Conservation (phyloP, 2,329 filamentous ascomycete genomes). For the Daldinia sp. region DNA sequence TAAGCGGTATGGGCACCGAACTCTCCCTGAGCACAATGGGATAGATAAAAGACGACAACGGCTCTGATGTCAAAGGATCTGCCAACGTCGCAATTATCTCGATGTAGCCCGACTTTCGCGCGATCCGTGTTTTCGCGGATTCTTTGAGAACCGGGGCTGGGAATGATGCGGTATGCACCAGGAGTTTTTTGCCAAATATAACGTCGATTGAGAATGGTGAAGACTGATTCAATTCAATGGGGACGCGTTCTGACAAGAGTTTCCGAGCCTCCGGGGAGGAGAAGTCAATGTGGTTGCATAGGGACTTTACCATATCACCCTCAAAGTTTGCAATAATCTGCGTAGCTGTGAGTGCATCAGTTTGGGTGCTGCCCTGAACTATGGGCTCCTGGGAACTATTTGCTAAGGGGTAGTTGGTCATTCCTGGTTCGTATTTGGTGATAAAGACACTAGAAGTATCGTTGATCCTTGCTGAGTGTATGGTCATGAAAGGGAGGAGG, state of each 20-base stretch:
- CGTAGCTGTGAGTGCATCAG: constrained; percentile 27
- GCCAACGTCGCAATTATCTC: constrained; percentile 53
- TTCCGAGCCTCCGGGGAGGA: constrained; percentile 46
- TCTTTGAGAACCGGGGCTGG: constrained; percentile 51
- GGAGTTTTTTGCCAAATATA: constrained; percentile 47
- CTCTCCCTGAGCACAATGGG: constrained; percentile 45
- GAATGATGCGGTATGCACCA: constrained; percentile 50
- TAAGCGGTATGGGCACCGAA: constrained; percentile 49
- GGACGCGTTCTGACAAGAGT: constrained; percentile 50
- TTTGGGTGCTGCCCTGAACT: neutral
- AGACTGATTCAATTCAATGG: constrained; percentile 50
- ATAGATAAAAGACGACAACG: constrained; percentile 49
- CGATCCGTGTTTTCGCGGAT: constrained; percentile 51
- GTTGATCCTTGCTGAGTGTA: constrained; percentile 45
- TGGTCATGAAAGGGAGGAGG: constrained; percentile 42
- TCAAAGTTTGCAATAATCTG: constrained; percentile 46
- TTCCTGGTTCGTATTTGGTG: constrained; percentile 49
- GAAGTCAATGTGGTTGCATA: constrained; percentile 54
- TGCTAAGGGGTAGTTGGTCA: constrained; percentile 22
- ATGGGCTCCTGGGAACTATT: constrained; percentile 10
- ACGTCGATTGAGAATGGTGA: constrained; percentile 54
- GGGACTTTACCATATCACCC: constrained; percentile 43
- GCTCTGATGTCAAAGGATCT: constrained; percentile 35
- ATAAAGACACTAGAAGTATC: constrained; percentile 45
- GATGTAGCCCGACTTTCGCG: constrained; percentile 54